phyloP scores from a whole-genome alignment of 2,329 filamentous ascomycete genomes.

The Microdochium nivale region DNA sequence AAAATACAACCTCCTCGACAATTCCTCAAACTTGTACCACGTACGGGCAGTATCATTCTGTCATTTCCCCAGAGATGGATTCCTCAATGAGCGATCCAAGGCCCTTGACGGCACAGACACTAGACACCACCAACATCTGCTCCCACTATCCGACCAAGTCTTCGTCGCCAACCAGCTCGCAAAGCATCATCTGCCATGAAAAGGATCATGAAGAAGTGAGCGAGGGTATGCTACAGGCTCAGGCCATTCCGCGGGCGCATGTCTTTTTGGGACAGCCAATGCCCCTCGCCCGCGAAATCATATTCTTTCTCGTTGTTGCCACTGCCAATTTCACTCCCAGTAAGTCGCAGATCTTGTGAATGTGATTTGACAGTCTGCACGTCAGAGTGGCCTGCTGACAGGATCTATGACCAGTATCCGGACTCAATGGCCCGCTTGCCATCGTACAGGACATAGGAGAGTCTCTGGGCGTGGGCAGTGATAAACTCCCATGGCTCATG shows the following conservation, averaged over 20 bases:
- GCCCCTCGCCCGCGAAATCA: constrained; percentile 14
- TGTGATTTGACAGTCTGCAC: background rate
- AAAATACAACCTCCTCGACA: too few species aligned
- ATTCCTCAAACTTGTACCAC: background rate
- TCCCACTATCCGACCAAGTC: background rate
- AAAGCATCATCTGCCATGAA: constrained; percentile 1
- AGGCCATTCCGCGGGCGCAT: constrained; percentile 4
- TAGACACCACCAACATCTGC: background rate
- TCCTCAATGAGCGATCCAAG: background rate
- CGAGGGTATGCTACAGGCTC: background rate
- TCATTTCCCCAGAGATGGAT: background rate
- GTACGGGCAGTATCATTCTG: background rate
- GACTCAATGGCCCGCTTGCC: constrained; percentile 18
- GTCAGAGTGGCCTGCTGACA: background rate
- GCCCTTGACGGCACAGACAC: background rate
- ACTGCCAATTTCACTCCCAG: constrained; percentile 21
- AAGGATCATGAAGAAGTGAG: constrained; percentile 8
- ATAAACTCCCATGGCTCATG: constrained; percentile 34
- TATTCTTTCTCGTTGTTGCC: constrained; percentile 16
- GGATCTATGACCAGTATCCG: constrained; percentile 13
- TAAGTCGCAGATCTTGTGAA: constrained; percentile 6
- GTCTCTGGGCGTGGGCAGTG: constrained; percentile 29
- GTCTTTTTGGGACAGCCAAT: constrained; percentile 18
- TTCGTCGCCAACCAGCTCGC: background rate
- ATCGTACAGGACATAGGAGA: constrained; percentile 33